These are phyloP conservation scores for Penicillium mononematosum DNA, from an alignment of 495 filamentous ascomycete genomes.

Conservation along the genomic window DNA sequence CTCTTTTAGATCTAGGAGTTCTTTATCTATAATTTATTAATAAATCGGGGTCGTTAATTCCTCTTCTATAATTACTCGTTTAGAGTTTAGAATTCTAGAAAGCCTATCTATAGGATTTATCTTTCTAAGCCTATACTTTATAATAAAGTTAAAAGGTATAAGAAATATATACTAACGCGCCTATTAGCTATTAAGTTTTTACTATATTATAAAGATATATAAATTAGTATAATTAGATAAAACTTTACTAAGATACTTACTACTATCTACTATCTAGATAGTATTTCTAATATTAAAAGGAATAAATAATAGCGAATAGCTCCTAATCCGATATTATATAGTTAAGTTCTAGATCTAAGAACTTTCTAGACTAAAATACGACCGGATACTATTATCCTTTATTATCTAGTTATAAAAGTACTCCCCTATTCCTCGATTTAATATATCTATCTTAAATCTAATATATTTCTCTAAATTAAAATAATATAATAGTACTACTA, in stretches of 20 bases:
- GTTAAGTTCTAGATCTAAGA: not conserved
- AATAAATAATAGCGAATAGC: not conserved
- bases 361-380: not conserved
- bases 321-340: not conserved
- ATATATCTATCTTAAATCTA: too few relatives aligned
- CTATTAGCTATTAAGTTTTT: not conserved
- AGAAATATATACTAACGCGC: not conserved
- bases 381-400: not conserved
- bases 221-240: not conserved
- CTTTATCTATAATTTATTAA: too few relatives aligned
- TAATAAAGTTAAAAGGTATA: not conserved
- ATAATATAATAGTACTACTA: too few relatives aligned
- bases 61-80: not conserved
- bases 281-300: not conserved
- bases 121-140: too few relatives aligned
- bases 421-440: not conserved
- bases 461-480: too few relatives aligned
- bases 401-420: not conserved
- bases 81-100: too few relatives aligned
- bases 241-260: not conserved
- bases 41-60: too few relatives aligned
- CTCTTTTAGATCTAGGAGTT: not conserved
- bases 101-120: too few relatives aligned
- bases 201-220: not conserved
- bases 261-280: not conserved